These are phyloP conservation scores for Byssothecium circinans DNA, from an alignment of 2,329 filamentous ascomycete genomes.

Conservation along the genomic window DNA sequence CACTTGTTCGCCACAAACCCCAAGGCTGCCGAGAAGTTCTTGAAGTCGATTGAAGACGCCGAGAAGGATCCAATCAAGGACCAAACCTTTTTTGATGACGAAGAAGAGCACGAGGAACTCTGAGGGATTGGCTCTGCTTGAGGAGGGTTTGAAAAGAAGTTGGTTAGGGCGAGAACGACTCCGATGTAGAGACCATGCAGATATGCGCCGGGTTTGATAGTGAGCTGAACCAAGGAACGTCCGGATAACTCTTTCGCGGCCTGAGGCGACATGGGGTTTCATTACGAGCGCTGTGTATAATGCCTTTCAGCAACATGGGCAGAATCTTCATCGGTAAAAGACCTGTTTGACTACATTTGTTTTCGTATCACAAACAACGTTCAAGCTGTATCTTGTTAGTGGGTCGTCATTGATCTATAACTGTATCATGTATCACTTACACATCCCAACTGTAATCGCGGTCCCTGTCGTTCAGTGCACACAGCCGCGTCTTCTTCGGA, in stretches of 20 bases:
- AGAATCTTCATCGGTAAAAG: slow-evolving; percentile 7
- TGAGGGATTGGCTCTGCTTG: not conserved
- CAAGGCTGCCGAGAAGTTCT: slow-evolving; percentile 64
- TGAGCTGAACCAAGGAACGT: too few species aligned
- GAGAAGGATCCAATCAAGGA: slow-evolving; percentile 55
- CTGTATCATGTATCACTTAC: slow-evolving; percentile 7
- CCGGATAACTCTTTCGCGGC: too few species aligned
- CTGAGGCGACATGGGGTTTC: too few species aligned
- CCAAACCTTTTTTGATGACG: slow-evolving; percentile 22
- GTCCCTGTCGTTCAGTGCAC: not conserved
- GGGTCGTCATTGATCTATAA: not conserved
- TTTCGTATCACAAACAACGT: slow-evolving; percentile 13
- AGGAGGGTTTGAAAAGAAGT: too few species aligned
- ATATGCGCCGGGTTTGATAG: too few species aligned
- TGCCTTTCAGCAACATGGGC: not conserved
- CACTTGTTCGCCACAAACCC: slow-evolving; percentile 66
- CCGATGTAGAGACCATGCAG: too few species aligned
- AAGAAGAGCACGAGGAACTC: slow-evolving; percentile 28
- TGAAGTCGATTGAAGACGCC: slow-evolving; percentile 62
- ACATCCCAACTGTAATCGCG: slow-evolving; percentile 10
- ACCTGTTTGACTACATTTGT: slow-evolving; percentile 13
- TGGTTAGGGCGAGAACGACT: too few species aligned
- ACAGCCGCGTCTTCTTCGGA: slow-evolving; percentile 11
- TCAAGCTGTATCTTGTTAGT: slow-evolving; percentile 9
- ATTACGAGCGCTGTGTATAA: not conserved